Evolutionary conservation across 1,139 yeast genomes (phyloP).

Genomic region (Taiozyma sp.): DNA sequence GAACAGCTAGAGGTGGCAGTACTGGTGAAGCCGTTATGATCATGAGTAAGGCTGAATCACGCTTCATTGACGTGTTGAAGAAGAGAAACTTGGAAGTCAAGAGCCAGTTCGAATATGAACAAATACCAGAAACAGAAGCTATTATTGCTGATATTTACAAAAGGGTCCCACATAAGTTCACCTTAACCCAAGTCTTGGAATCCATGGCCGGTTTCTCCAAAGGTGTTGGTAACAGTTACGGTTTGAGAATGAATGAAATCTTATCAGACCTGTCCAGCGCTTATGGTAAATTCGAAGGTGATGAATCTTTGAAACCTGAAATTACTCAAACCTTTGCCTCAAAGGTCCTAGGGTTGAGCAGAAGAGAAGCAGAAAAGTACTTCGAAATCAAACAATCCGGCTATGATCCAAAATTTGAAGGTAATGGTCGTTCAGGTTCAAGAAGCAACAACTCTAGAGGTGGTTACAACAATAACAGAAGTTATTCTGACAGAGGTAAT

Average conservation of each 20-base stretch:
- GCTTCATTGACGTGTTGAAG: conserved; percentile 40
- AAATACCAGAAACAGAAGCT: conserved; percentile 26
- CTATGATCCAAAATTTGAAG: conserved; percentile 6
- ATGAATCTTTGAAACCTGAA: conserved; percentile 16
- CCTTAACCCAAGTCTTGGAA: conserved; percentile 25
- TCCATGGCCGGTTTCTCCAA: conserved; percentile 34
- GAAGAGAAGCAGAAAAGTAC: conserved; percentile 20
- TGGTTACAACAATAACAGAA: conserved; percentile 4
- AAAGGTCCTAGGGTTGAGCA: conserved; percentile 23
- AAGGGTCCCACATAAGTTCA: conserved; percentile 19
- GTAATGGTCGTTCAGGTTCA: conserved; percentile 7
- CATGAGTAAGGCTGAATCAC: conserved; percentile 41
- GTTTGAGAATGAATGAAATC: conserved; percentile 22
- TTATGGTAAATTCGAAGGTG: conserved; percentile 16
- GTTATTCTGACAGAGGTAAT: not conserved
- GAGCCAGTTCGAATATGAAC: conserved; percentile 30
- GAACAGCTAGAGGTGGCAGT: conserved; percentile 93
- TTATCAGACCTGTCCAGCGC: conserved; percentile 15
- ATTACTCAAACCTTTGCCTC: conserved; percentile 22
- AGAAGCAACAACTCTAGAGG: conserved; percentile 12
- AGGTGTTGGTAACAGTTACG: conserved; percentile 28
- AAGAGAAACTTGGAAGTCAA: conserved; percentile 46
- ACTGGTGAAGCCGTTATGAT: conserved; percentile 62
- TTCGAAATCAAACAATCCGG: conserved; percentile 17
- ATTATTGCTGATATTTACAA: conserved; percentile 23